phyloP scores from a whole-genome alignment of 2,329 filamentous ascomycete genomes.

The Dothideomycetidae sp. region DNA sequence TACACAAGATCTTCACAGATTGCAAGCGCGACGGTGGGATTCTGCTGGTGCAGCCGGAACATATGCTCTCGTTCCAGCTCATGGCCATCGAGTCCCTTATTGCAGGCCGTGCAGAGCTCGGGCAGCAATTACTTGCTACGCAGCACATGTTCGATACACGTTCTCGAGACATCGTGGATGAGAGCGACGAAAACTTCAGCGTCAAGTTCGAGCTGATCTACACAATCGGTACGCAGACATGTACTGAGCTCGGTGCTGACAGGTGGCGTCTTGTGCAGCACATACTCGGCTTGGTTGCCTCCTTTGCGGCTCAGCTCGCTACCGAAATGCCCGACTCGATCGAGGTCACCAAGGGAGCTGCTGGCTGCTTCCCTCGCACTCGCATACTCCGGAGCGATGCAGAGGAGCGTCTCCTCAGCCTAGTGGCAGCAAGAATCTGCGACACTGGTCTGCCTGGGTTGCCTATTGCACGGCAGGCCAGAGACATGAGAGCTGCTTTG shows the following conservation, averaged over 20 bases:
- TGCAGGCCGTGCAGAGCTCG: constrained; percentile 30
- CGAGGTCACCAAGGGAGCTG: constrained; percentile 31
- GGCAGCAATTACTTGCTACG: constrained; percentile 34
- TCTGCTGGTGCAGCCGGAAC: constrained; percentile 47
- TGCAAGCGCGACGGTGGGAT: constrained; percentile 30
- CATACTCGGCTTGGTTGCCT: constrained; percentile 21
- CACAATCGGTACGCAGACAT: constrained; percentile 27
- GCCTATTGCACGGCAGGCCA: neutral
- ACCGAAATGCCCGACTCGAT: constrained; percentile 31
- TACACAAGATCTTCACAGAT: constrained; percentile 4
- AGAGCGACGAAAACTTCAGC: constrained; percentile 36
- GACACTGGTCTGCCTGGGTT: constrained; percentile 14
- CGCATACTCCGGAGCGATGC: constrained; percentile 37
- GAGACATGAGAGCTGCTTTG: neutral
- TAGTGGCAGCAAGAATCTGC: constrained; percentile 22
- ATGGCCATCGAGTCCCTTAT: constrained; percentile 44
- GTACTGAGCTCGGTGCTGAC: constrained; percentile 27
- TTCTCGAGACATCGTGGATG: constrained; percentile 50
- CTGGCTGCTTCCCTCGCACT: constrained; percentile 38
- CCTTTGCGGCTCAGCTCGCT: constrained; percentile 23
- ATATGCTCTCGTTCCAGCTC: constrained; percentile 50
- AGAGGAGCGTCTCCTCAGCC: constrained; percentile 18
- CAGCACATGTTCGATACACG: constrained; percentile 37
- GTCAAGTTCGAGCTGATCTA: constrained; percentile 31
- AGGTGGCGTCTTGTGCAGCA: constrained; percentile 27